Evolutionary conservation across 352 stramenopile genomes (phyloP), one percentile per base, ranked within the genome.

Genomic region (Phytophthora cajani): DNA sequence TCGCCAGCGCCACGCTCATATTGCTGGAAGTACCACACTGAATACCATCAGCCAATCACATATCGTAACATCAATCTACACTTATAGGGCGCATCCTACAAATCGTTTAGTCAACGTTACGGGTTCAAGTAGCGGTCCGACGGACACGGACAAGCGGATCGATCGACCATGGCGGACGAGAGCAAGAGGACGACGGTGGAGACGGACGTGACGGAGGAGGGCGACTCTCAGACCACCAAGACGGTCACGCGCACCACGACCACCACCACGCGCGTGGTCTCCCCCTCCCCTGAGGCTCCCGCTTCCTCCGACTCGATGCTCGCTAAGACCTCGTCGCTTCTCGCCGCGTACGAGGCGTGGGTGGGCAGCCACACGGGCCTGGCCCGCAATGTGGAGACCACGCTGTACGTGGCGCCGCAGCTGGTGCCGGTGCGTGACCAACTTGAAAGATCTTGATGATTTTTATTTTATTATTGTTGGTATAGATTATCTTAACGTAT

Each of bases 321-420:
- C 30, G 47, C 38, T 12, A 23, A 71, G 32, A 54, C 58, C n/a
- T 54, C 61, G n/a, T 60, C 70, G 27, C 69, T 76, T n/a, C 47
- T 92, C 5, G 64, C 56, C 27, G 58, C 72, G 9, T 96, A 96
- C 73, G 84, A 94, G 44, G 56, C 65, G 36, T 96, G 85, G 85
- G 87, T 94, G 50, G 64, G 75, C 7, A 80, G 58, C 55, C 75
- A 93, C 70, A 68, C 85, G 36, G 77, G 76, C 7, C 57, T 92
- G 46, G 88, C 87, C 14, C 85, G 88, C 58, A 91, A 94, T 72
- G 59, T 94, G 3, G 87, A 96, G 72, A 94, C 82, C 9, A 81
- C 88, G 49, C 58, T 96, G 17, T 94, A 93, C 59, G 78, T 96
- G 52, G 84, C 79, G 21, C 88, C 87, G 25, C 88, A 94, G 74